Evolutionary conservation across 306 rosid species (phyloP).

Genomic region (Alnus rubra): DNA sequence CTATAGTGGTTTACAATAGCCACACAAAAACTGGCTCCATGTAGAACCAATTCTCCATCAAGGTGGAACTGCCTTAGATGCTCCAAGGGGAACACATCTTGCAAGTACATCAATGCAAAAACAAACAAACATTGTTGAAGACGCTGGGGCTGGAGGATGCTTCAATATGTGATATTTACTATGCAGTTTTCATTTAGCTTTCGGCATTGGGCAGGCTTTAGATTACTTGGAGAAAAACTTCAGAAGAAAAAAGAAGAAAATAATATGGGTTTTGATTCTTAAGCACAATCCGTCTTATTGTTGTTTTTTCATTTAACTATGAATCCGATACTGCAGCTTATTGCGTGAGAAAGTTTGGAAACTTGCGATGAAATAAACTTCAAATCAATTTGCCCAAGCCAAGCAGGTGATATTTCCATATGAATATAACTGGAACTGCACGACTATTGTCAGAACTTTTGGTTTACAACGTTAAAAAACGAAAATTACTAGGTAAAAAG

Average conservation of each 20-base stretch:
- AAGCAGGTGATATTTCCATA: background rate
- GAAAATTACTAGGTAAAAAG: background rate
- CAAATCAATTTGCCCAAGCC: background rate
- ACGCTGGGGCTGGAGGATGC: background rate
- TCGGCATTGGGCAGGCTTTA: too few species aligned
- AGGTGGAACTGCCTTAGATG: background rate
- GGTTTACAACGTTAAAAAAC: background rate
- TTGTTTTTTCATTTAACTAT: background rate
- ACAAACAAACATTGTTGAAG: background rate
- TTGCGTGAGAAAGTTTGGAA: background rate
- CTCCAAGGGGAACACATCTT: background rate
- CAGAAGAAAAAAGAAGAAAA: too few species aligned
- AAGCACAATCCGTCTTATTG: background rate
- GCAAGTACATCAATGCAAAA: background rate
- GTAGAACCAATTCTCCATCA: background rate
- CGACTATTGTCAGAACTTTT: background rate
- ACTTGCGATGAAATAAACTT: background rate
- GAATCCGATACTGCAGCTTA: background rate
- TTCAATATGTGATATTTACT: background rate
- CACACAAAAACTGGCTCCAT: background rate
- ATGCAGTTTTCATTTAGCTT: too few species aligned
- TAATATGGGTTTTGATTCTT: too few species aligned
- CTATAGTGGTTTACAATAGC: background rate
- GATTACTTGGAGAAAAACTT: too few species aligned
- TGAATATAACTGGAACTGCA: background rate